Percentiles rank a stretch among this genome's conserved stretches.
Evolutionary conservation across 805 yeast species (phyloP).

Genomic region (Middelhovenomyces tepae): DNA sequence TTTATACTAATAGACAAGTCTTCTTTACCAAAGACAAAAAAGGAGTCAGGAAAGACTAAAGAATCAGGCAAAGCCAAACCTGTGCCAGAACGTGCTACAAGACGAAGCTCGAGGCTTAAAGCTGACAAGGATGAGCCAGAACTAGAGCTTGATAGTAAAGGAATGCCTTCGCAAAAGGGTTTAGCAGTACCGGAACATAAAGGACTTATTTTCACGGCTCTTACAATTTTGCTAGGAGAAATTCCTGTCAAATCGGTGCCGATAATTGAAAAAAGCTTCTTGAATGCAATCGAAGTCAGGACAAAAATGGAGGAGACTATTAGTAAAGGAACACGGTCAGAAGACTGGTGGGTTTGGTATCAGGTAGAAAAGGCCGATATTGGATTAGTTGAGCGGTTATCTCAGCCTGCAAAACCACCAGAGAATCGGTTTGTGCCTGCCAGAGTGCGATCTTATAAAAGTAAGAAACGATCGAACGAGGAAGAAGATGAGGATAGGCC

Average conservation of each 20-base stretch:
- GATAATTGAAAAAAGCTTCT: constrained; percentile 57
- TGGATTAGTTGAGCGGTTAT: constrained; percentile 20
- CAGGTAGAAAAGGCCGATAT: constrained; percentile 39
- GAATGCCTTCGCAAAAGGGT: not conserved
- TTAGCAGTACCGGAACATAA: not conserved
- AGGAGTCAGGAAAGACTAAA: constrained; percentile 20
- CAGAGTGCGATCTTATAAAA: constrained; percentile 15
- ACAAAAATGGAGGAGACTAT: constrained; percentile 54
- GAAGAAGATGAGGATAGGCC: constrained; percentile 9
- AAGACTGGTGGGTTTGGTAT: constrained; percentile 69
- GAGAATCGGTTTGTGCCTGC: constrained; percentile 10
- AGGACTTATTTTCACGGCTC: constrained; percentile 37
- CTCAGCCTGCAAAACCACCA: constrained; percentile 4
- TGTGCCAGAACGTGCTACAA: too few relatives aligned
- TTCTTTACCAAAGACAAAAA: constrained; percentile 14
- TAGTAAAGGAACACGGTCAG: constrained; percentile 48
- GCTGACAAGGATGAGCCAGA: too few relatives aligned
- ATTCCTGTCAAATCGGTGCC: constrained; percentile 60
- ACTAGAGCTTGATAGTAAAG: too few relatives aligned
- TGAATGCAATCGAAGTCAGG: constrained; percentile 46
- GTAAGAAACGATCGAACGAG: constrained; percentile 12
- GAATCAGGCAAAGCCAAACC: not conserved
- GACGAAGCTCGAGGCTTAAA: too few relatives aligned
- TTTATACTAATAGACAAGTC: constrained; percentile 26
- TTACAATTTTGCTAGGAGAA: constrained; percentile 57